Conservation (phyloP, 345 rosid species). For the Mallotus nudiflorus region DNA sequence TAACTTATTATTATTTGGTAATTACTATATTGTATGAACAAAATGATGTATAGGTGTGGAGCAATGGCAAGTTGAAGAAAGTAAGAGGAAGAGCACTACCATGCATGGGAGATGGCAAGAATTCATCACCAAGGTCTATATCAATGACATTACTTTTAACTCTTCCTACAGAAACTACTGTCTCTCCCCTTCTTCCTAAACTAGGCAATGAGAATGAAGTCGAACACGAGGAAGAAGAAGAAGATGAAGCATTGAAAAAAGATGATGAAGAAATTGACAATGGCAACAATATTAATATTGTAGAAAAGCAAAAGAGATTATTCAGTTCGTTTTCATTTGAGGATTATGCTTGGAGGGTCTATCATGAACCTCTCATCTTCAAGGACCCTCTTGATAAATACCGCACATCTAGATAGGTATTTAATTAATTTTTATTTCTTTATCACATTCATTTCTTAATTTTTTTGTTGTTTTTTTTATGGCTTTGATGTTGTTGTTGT, state of each 20-base stretch:
- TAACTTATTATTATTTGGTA: too few relatives aligned
- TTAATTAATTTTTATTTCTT: background rate
- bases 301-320: conserved; percentile 17
- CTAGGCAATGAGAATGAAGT: background rate
- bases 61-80: conserved; percentile 68
- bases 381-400: conserved; percentile 74
- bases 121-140: conserved; percentile 28
- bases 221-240: conserved; percentile 1
- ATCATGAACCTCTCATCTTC: conserved; percentile 56
- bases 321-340: conserved; percentile 63
- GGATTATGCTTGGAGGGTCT: conserved; percentile 84
- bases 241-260: conserved; percentile 18
- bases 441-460: background rate
- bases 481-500: background rate
- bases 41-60: conserved; percentile 76
- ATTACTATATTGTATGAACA: background rate
- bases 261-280: conserved; percentile 11
- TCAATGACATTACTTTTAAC: conserved; percentile 63
- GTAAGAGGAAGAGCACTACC: conserved; percentile 61
- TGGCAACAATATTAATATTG: background rate
- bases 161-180: conserved; percentile 50
- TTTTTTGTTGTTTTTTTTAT: background rate
- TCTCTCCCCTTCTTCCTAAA: conserved; percentile 47
- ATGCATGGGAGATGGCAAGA: conserved; percentile 30
- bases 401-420: conserved; percentile 27